Percentiles rank a stretch among this genome's conserved stretches.
These are phyloP conservation scores for Fusarium duplospermum DNA, from an alignment of 2,329 filamentous ascomycete species.

Conservation along the genomic window DNA sequence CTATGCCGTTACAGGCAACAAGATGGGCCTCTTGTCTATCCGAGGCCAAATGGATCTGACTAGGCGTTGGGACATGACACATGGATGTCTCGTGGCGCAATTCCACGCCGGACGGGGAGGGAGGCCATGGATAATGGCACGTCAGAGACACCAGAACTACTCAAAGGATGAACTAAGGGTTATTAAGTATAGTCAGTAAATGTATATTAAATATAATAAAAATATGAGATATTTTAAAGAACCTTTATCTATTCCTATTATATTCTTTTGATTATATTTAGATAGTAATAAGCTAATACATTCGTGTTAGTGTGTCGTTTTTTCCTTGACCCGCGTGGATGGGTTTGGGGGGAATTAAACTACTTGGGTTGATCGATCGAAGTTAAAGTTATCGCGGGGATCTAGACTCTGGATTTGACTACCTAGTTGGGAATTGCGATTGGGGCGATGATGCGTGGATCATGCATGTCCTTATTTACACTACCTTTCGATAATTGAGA, in stretches of 20 bases:
- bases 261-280: too few relatives aligned
- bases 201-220: too few relatives aligned
- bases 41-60: not conserved
- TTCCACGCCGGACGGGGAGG: not conserved
- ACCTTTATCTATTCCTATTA: too few relatives aligned
- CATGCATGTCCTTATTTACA: not conserved
- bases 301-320: too few relatives aligned
- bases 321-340: too few relatives aligned
- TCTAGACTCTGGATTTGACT: not conserved
- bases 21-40: not conserved
- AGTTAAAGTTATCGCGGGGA: not conserved
- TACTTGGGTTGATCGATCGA: not conserved
- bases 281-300: too few relatives aligned
- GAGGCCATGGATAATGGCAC: not conserved
- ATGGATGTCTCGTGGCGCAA: not conserved
- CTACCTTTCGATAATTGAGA: not conserved
- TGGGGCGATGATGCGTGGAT: not conserved
- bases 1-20: not conserved
- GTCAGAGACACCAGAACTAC: too few relatives aligned
- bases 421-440: not conserved
- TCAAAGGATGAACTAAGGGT: too few relatives aligned
- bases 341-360: not conserved
- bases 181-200: too few relatives aligned
- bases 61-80: not conserved
- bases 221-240: too few relatives aligned